Percentiles rank a stretch among this genome's conserved stretches.
Conservation (phyloP, 139 green algal species). For the Picochlorum costavermella region DNA sequence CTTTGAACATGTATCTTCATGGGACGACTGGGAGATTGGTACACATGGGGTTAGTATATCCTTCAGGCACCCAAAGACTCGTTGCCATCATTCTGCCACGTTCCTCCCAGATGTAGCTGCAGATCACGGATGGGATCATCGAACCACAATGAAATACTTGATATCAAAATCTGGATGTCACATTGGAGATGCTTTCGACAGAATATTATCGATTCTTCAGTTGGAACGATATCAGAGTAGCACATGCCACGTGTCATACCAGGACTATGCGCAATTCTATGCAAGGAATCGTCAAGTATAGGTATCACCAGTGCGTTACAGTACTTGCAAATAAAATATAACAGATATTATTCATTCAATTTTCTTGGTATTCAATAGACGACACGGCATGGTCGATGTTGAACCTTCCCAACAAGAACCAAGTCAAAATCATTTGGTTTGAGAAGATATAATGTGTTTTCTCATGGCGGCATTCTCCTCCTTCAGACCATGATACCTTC, state of each 20-base stretch:
- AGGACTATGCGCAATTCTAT: neutral
- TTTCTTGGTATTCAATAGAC: no score
- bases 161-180: constrained; percentile 54
- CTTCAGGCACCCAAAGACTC: constrained; percentile 49
- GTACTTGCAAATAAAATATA: no score
- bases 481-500: neutral
- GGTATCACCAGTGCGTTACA: no score
- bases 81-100: constrained; percentile 50
- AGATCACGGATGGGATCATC: constrained; percentile 39
- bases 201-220: neutral
- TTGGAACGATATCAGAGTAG: constrained; percentile 3
- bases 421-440: no score
- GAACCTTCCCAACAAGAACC: no score
- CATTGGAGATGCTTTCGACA: neutral
- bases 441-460: neutral
- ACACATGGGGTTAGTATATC: constrained; percentile 51
- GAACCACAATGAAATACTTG: constrained; percentile 50
- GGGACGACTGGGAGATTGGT: constrained; percentile 64
- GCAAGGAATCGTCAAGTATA: neutral
- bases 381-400: no score
- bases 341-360: no score
- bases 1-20: constrained; percentile 53
- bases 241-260: neutral
- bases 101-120: constrained; percentile 69
- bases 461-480: neutral